phyloP scores from a whole-genome alignment of 2,329 filamentous ascomycete genomes.

The Ophiosphaerella narmari region DNA sequence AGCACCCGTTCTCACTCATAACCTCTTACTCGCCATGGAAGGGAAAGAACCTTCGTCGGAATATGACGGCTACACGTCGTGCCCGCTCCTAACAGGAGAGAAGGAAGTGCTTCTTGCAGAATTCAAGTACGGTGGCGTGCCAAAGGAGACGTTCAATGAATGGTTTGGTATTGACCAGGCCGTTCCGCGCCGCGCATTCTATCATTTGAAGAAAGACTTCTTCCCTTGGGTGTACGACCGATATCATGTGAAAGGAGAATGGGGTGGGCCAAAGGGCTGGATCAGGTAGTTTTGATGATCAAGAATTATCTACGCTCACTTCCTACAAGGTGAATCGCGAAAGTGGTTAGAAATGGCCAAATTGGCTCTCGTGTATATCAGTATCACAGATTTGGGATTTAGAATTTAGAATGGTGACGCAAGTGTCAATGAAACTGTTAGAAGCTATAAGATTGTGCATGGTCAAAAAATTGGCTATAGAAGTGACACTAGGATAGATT shows the following conservation, averaged over 20 bases:
- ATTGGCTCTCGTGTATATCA: too few species aligned
- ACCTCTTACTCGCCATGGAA: slow-evolving; percentile 37
- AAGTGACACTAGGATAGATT: too few species aligned
- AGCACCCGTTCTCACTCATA: slow-evolving; percentile 42
- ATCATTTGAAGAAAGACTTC: slow-evolving; percentile 68
- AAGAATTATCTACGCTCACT: too few species aligned
- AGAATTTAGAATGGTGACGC: too few species aligned
- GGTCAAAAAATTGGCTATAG: too few species aligned
- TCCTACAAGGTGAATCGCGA: too few species aligned
- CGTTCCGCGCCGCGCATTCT: slow-evolving; percentile 61
- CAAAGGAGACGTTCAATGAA: slow-evolving; percentile 65
- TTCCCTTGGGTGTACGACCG: slow-evolving; percentile 70
- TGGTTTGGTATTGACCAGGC: slow-evolving; percentile 62
- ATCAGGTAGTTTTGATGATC: slow-evolving; percentile 13
- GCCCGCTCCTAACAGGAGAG: slow-evolving; percentile 53
- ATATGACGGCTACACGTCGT: slow-evolving; percentile 49
- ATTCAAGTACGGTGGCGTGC: slow-evolving; percentile 67
- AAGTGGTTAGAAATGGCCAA: too few species aligned
- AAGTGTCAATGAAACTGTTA: too few species aligned
- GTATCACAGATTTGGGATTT: too few species aligned
- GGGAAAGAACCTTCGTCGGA: slow-evolving; percentile 26
- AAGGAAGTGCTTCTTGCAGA: slow-evolving; percentile 68
- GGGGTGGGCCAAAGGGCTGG: slow-evolving; percentile 64
- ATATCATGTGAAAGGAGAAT: slow-evolving; percentile 65
- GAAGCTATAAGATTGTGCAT: too few species aligned